Percentiles rank a stretch among this genome's conserved stretches.
Evolutionary conservation across 2,329 filamentous ascomycete species (phyloP).

Genomic region (Penicillium digitatum): DNA sequence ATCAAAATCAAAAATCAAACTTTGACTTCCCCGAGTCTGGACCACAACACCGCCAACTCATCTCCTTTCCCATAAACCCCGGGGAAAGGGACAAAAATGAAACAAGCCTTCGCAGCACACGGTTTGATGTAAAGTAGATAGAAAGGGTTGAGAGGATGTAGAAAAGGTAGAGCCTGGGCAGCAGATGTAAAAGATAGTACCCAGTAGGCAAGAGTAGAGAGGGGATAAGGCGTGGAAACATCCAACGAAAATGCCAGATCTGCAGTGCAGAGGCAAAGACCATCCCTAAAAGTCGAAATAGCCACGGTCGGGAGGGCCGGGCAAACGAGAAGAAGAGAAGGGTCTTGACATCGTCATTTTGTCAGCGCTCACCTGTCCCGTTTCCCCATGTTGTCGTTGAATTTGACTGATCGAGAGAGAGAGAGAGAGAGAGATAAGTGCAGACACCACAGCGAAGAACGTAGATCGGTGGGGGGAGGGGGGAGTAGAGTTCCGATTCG

Average conservation of each 20-base stretch:
- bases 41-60: constrained; percentile 7
- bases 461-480: background rate
- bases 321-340: constrained; percentile 24
- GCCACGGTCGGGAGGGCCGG: constrained; percentile 19
- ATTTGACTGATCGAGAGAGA: background rate
- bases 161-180: background rate
- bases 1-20: background rate
- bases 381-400: background rate
- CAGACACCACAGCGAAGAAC: constrained; percentile 4
- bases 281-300: constrained; percentile 24
- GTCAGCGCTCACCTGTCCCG: constrained; percentile 1
- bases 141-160: background rate
- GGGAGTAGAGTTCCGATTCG: background rate
- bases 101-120: constrained; percentile 6
- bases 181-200: constrained; percentile 1
- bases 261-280: constrained; percentile 15
- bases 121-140: background rate
- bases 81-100: background rate
- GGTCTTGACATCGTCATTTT: constrained; percentile 35
- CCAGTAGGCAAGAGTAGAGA: background rate
- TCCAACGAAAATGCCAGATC: constrained; percentile 3
- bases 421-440: background rate
- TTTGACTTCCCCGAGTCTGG: constrained; percentile 5
- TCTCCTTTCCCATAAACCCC: background rate
- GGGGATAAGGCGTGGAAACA: background rate